phyloP scores from a whole-genome alignment of 306 rosid genomes.

The Sindora glabra region DNA sequence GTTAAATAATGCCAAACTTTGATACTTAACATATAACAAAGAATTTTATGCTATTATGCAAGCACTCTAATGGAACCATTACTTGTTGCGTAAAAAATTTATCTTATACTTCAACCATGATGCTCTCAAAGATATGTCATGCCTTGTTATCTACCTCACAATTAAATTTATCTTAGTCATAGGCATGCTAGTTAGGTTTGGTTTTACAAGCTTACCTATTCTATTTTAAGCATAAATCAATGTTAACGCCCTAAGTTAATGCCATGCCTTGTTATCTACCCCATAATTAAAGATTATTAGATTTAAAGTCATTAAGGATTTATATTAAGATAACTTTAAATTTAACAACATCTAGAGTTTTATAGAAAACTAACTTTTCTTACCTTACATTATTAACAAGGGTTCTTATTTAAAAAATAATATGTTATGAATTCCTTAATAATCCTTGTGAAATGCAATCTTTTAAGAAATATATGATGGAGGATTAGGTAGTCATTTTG shows the following conservation, averaged over 20 bases:
- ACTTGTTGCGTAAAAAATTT: neutral
- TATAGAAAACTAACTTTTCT: neutral
- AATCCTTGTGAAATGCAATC: too few relatives aligned
- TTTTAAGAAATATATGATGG: too few relatives aligned
- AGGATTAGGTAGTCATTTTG: too few relatives aligned
- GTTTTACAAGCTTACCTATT: neutral
- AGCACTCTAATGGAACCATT: neutral
- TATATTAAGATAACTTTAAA: neutral
- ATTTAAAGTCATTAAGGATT: neutral
- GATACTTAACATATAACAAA: neutral
- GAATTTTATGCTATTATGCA: neutral
- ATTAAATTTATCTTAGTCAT: too few relatives aligned
- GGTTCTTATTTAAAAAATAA: too few relatives aligned
- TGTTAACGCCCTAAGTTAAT: neutral
- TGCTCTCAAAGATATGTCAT: neutral
- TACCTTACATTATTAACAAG: too few relatives aligned
- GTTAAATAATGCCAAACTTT: neutral
- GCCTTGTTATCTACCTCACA: too few relatives aligned
- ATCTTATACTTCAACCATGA: neutral
- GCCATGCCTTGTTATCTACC: neutral
- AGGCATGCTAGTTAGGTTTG: too few relatives aligned
- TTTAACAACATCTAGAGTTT: neutral
- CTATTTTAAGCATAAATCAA: neutral
- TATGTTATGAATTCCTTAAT: too few relatives aligned
- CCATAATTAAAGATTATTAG: neutral